A percentile compares a stretch with the other conserved stretches of the same genome.
These are phyloP conservation scores for Monosporascus sp. DNA, from an alignment of 2,329 filamentous ascomycete genomes.

Conservation along the genomic window DNA sequence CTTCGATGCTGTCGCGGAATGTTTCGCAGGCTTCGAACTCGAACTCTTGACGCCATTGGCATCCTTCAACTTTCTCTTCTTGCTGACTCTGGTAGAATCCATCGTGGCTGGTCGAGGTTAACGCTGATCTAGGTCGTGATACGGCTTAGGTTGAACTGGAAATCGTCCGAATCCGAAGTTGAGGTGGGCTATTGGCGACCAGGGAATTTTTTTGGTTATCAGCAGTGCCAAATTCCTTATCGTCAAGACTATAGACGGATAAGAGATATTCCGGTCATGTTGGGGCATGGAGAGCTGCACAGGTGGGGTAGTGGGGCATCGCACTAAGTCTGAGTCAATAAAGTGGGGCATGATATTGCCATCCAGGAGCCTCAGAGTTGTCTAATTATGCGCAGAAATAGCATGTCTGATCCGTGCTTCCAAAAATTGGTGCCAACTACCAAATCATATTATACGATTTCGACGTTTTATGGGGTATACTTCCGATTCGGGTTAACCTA, in stretches of 20 bases:
- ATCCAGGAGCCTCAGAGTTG: too few species aligned
- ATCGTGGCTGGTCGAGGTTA: slow-evolving; percentile 12
- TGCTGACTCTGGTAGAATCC: slow-evolving; percentile 27
- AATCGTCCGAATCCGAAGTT: background rate
- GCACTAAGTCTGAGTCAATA: too few species aligned
- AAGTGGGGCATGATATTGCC: too few species aligned
- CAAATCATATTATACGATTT: too few species aligned
- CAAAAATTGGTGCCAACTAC: too few species aligned
- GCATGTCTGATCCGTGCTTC: too few species aligned
- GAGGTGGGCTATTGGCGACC: background rate
- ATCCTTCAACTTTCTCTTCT: slow-evolving; percentile 38
- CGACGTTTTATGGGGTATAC: too few species aligned
- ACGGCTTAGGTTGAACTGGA: background rate
- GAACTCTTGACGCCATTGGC: slow-evolving; percentile 21
- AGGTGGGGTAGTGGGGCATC: too few species aligned
- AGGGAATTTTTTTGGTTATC: background rate
- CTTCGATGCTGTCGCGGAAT: slow-evolving; percentile 27
- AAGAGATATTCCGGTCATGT: background rate
- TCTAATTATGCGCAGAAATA: too few species aligned
- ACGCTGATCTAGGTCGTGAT: background rate
- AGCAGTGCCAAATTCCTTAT: background rate
- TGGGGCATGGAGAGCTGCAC: too few species aligned
- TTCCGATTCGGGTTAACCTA: too few species aligned
- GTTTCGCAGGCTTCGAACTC: slow-evolving; percentile 22
- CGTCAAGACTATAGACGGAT: background rate